phyloP scores from a whole-genome alignment of 2,329 filamentous ascomycete species.

The Didymella keratinophila region DNA sequence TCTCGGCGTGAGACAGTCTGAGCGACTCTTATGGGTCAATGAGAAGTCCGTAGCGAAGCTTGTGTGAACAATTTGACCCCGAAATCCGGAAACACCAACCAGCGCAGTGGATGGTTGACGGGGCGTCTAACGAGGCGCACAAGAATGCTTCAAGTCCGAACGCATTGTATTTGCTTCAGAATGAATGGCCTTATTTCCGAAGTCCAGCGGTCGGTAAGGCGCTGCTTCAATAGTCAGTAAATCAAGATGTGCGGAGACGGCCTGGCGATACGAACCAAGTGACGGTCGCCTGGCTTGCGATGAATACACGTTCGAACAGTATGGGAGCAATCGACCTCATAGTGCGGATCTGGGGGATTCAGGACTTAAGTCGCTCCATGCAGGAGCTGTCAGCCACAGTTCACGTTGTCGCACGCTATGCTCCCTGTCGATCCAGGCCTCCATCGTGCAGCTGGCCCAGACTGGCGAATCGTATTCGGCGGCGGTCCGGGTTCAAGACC shows the following conservation, averaged over 20 bases:
- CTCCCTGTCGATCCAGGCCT: conserved; percentile 15
- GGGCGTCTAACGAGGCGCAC: conserved; percentile 2
- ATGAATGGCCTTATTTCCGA: background rate
- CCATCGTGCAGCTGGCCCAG: conserved; percentile 6
- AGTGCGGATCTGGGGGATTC: conserved; percentile 2
- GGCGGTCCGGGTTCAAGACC: conserved; percentile 4
- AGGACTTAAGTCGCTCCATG: conserved; percentile 6
- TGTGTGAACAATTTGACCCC: background rate
- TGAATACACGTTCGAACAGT: background rate
- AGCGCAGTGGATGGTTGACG: conserved; percentile 2
- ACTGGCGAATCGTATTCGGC: conserved; percentile 11
- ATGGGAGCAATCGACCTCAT: background rate
- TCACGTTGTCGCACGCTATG: conserved; percentile 15
- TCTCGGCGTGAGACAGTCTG: background rate
- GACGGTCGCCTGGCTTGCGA: background rate
- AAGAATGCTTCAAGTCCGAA: conserved; percentile 17
- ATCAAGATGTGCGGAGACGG: conserved; percentile 8
- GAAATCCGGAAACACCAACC: conserved; percentile 5
- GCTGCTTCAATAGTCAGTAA: conserved; percentile 1
- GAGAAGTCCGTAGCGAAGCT: background rate
- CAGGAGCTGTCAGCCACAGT: conserved; percentile 15
- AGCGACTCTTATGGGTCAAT: background rate
- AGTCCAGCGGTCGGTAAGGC: background rate
- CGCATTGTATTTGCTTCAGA: conserved; percentile 10
- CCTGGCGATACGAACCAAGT: conserved; percentile 14